Percentiles rank a stretch among this genome's conserved stretches.
Evolutionary conservation across 1,139 yeast species (phyloP).

Genomic region (Sugiyamaella japonica): DNA sequence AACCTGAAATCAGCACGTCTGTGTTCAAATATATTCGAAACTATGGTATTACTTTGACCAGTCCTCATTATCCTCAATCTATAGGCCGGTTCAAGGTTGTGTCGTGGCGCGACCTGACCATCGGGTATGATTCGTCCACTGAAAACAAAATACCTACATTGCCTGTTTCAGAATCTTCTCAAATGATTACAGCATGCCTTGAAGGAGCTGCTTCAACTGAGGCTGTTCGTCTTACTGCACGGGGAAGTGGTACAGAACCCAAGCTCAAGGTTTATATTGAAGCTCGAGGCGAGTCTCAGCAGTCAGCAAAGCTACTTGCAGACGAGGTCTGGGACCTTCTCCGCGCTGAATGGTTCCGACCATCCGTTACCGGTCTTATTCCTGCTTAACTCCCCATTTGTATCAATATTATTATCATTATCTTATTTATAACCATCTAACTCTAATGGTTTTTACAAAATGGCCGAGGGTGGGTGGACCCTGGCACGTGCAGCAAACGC

Average conservation of each 20-base stretch:
- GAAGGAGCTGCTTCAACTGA: constrained; percentile 16
- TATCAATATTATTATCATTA: constrained; percentile 3
- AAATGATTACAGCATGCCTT: constrained; percentile 75
- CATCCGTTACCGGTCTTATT: constrained; percentile 29
- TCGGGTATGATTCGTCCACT: constrained; percentile 75
- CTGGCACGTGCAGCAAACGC: constrained; percentile 10
- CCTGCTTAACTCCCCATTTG: constrained; percentile 7
- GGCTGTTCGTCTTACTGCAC: constrained; percentile 69
- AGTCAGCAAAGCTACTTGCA: constrained; percentile 54
- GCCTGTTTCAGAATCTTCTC: constrained; percentile 70
- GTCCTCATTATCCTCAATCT: constrained; percentile 41
- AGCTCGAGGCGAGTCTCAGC: constrained; percentile 54
- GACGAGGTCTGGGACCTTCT: constrained; percentile 67
- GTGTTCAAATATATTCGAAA: constrained; percentile 53
- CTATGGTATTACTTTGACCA: constrained; percentile 26
- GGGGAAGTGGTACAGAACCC: constrained; percentile 98
- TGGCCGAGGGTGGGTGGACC: not conserved
- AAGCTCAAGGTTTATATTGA: constrained; percentile 90
- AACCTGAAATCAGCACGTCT: constrained; percentile 50
- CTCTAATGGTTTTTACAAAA: not conserved
- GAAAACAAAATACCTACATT: constrained; percentile 56
- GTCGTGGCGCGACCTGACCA: constrained; percentile 81
- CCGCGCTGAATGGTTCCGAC: constrained; percentile 39
- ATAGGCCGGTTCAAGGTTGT: constrained; percentile 57
- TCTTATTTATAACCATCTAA: not conserved